Evolutionary conservation across 306 rosid genomes (phyloP).

Genomic region (Ochetophila trinervis): DNA sequence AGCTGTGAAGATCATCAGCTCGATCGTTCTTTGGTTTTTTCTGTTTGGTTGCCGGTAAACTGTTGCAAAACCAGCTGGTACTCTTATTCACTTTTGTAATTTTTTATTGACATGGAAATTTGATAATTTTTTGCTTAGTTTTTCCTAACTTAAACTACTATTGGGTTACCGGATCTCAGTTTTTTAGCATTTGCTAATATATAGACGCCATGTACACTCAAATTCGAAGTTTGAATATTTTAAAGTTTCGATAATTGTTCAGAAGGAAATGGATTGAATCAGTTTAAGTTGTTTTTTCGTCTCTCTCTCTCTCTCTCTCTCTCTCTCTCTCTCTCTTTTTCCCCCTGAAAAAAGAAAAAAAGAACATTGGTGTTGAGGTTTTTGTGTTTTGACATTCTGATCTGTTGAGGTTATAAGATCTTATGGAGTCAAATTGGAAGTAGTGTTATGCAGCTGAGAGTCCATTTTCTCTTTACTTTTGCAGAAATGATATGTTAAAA

Average conservation of each 20-base stretch:
- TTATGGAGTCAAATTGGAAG: background rate
- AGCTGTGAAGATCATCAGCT: background rate
- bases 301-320: too few species aligned
- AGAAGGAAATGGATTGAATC: background rate
- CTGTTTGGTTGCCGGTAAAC: conserved; percentile 16
- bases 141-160: background rate
- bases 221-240: background rate
- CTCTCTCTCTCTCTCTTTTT: too few species aligned
- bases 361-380: too few species aligned
- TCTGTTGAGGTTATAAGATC: background rate
- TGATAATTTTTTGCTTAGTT: background rate
- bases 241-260: background rate
- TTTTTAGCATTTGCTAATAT: background rate
- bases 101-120: background rate
- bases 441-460: too few species aligned
- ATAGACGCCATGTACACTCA: background rate
- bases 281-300: background rate
- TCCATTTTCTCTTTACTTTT: background rate
- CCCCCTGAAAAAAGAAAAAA: too few species aligned
- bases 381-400: background rate
- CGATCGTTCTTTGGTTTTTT: background rate
- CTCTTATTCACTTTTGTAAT: background rate
- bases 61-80: background rate
- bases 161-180: background rate
- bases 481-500: background rate